A percentile compares a stretch with the other conserved stretches of the same genome.
Conservation (phyloP, 495 filamentous ascomycete genomes). For the Podospora comata region DNA sequence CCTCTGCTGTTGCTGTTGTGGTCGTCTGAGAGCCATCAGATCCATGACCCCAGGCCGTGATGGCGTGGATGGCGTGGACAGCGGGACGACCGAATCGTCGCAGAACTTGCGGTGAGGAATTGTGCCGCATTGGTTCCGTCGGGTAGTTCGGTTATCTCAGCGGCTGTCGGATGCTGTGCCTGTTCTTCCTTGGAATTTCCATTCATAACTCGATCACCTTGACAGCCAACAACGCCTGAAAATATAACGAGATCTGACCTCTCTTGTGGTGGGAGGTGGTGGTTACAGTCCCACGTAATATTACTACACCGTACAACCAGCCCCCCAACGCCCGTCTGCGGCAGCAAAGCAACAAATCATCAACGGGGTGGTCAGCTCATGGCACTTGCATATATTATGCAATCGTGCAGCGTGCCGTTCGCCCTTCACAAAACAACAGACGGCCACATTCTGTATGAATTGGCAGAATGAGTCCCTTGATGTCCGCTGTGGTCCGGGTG, state of each 20-base stretch:
- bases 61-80: slow-evolving; percentile 16
- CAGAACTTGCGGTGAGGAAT: slow-evolving; percentile 29
- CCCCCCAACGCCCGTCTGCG: slow-evolving; percentile 1
- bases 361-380: background rate
- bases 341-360: background rate
- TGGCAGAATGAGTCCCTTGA: background rate
- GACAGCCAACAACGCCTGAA: background rate
- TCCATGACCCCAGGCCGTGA: slow-evolving; percentile 7
- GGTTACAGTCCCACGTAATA: background rate
- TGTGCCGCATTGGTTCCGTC: slow-evolving; percentile 11
- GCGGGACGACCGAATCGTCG: slow-evolving; percentile 15
- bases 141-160: slow-evolving; percentile 20
- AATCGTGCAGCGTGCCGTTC: background rate
- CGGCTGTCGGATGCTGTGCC: slow-evolving; percentile 23
- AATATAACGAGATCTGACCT: background rate
- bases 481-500: background rate
- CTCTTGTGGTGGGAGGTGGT: background rate
- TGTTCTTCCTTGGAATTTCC: slow-evolving; percentile 21
- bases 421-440: too few species aligned
- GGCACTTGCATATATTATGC: slow-evolving; percentile 1
- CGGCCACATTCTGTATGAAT: background rate
- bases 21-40: slow-evolving; percentile 5
- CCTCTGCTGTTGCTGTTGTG: background rate
- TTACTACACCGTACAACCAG: background rate
- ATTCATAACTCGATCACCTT: background rate